Base-by-base conservation (phyloP, 1,139 yeast genomes). In the Saccharomycopsis hybrid region DNA sequence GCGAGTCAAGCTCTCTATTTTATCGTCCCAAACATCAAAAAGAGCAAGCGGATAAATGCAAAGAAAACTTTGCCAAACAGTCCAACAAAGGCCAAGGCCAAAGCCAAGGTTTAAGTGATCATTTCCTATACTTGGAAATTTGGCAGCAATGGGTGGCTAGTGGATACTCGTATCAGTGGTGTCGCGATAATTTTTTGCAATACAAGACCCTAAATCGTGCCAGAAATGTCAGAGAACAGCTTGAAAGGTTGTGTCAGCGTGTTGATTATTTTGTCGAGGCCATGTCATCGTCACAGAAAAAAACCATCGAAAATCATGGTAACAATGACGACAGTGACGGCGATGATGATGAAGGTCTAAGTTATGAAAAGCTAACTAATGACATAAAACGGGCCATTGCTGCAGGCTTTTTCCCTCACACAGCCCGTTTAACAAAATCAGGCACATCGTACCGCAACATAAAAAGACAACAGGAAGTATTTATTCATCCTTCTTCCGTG, bases 401-500 rank as follows among this genome's bases (percentile, higher is more conserved):
- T 0, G 70, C 94, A 1, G 98, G 98, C 1, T 92, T 85, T 60
- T 90, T 92, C 60, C 77, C 87, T 41, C 83, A 92, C 57, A 69
- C 86, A 1, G 95, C 94, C 0, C 71, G 82, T 47, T 68, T 90
- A 36, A 76, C 83, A 28, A 75, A 77, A 48, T 74, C 77, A 60
- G 96, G 97, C 0, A 90, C 85, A 55, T 76, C 80, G 36, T 87
- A 83, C 61, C 68, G 75, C 46, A 75, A 85, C 1, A 62, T 84
- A 36, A 78, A 81, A 57, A 75, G 76, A 50, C 77, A 77, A 54
- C 87, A 82, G 58, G 72, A 81, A 2, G 88, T 89, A 1, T 76
- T 71, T 61, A 74, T 92, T 5, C 98, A 92, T 60, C 98, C 98
- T 0, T 84, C 95, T 0, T 82, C 92, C 1, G 74, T 77, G 0